Percentiles rank a stretch among this genome's conserved stretches.
phyloP scores from a whole-genome alignment of 2,329 filamentous ascomycete species.

The Arachnomyces sp. region DNA sequence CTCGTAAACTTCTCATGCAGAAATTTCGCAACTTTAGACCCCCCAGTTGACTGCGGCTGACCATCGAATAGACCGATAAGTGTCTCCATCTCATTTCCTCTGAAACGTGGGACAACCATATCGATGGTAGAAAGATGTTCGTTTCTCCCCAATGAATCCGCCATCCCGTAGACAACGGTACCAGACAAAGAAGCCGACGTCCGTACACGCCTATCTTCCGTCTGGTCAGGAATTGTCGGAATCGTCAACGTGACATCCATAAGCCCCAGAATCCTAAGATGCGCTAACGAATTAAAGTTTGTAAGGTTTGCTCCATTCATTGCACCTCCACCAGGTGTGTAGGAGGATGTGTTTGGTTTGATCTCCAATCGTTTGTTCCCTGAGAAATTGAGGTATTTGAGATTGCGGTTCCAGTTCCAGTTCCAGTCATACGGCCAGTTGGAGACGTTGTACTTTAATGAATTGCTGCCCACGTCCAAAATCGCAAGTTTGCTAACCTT shows the following conservation, averaged over 20 bases:
- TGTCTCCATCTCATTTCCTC: conserved; percentile 80
- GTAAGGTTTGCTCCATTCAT: conserved; percentile 63
- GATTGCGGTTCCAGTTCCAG: conserved; percentile 95
- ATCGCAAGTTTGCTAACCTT: conserved; percentile 87
- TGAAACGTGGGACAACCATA: conserved; percentile 86
- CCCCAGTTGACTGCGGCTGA: conserved; percentile 76
- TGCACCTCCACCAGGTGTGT: conserved; percentile 41
- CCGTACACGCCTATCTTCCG: conserved; percentile 85
- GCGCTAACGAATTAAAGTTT: conserved; percentile 77
- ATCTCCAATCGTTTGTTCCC: conserved; percentile 96
- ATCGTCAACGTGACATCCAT: conserved; percentile 98
- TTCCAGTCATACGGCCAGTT: conserved; percentile 99
- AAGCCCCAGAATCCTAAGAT: conserved; percentile 78
- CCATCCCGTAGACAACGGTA: conserved; percentile 91
- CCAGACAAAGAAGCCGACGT: conserved; percentile 95
- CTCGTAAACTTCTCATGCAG: conserved; percentile 91
- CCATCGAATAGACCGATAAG: conserved; percentile 95
- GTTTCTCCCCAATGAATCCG: conserved; percentile 83
- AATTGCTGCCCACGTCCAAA: conserved; percentile 90
- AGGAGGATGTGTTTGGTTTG: conserved; percentile 54
- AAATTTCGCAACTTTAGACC: conserved; percentile 93
- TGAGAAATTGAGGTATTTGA: conserved; percentile 91
- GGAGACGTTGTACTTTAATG: conserved; percentile 94
- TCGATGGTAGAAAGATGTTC: conserved; percentile 95
- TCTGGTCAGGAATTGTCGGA: conserved; percentile 88